Base-by-base conservation (phyloP, 2,329 filamentous ascomycete genomes). In the Tolypocladium cylindrosporum region DNA sequence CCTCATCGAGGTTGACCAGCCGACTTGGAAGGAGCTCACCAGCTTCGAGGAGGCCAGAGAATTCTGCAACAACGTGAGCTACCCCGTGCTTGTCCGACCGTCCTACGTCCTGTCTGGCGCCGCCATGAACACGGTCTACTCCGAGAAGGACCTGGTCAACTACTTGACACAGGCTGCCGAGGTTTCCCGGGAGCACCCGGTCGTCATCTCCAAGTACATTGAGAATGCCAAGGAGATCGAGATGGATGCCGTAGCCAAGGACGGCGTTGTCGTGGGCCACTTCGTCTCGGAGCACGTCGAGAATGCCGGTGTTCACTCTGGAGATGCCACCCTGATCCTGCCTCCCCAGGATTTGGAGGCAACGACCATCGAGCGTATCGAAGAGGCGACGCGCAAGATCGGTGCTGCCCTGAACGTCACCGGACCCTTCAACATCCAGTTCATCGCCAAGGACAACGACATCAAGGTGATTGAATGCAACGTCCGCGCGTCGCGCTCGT, bases 391-490 rank as follows among this genome's bases (percentile, higher is more conserved):
- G 16, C 83, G 88, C 65, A 97, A 97, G 82, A 97, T 99, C 66
- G 94, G 89, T 64, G 87, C 89, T 61, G 93, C 94, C 19, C 82
- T 97, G 59, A 97, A 97, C 71, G 88, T 99, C 58, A 97, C 94
- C 45, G 94, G 94, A 55, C 94, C 94, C 27, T 97, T 89, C 83
- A 99, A 99, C 76, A 99, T 99, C 62, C 94, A 99, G 72, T 97
- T 99, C 78, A 99, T 99, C 68, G 94, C 94, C 67, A 97, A 97
- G 79, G 92, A 97, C 73, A 97, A 97, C 72, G 93, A 97, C 65
- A 97, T 99, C 80, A 97, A 97, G 80, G 94, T 99, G 64, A 99
- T 99, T 63, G 94, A 99, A 77, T 97, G 94, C 76, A 99, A 99
- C 68, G 94, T 97, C 60, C 88, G 94, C 62, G 94, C 94, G 19